Evolutionary conservation across 129 eudicot genomes (phyloP).

Genomic region (Erigeron canadensis): DNA sequence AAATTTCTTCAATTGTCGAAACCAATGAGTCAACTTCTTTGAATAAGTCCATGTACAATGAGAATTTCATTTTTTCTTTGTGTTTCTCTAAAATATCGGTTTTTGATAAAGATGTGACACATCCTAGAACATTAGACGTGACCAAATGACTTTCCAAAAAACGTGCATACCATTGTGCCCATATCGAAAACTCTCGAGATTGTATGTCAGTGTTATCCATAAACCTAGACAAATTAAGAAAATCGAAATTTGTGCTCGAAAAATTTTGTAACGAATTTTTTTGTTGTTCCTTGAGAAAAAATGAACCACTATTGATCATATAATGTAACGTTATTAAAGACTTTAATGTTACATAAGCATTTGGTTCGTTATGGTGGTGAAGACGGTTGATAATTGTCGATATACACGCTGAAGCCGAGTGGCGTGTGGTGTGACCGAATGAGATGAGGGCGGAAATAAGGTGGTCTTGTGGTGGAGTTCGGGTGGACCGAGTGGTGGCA

Average conservation of each 20-base stretch:
- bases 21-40: slow-evolving; percentile 43
- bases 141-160: slow-evolving; percentile 42
- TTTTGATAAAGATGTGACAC: slow-evolving; percentile 2
- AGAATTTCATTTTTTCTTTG: slow-evolving; percentile 19
- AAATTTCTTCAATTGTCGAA: slow-evolving; percentile 46
- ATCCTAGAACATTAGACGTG: slow-evolving; percentile 35
- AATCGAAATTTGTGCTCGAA: slow-evolving; percentile 20
- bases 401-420: slow-evolving; percentile 38
- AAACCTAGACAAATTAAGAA: slow-evolving; percentile 51
- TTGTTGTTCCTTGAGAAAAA: slow-evolving; percentile 36
- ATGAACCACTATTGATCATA: slow-evolving; percentile 41
- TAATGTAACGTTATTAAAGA: slow-evolving; percentile 56
- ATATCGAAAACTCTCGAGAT: slow-evolving; percentile 47
- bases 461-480: slow-evolving; percentile 46
- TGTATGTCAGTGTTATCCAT: slow-evolving; percentile 34
- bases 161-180: slow-evolving; percentile 72
- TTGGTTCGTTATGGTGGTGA: slow-evolving; percentile 42
- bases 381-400: slow-evolving; percentile 55
- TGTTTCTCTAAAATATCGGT: neutral
- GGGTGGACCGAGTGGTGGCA: slow-evolving; percentile 54
- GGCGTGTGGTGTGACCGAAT: slow-evolving; percentile 41
- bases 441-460: slow-evolving; percentile 46
- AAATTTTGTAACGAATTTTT: neutral
- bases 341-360: slow-evolving; percentile 63
- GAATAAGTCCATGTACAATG: slow-evolving; percentile 40